Conservation (phyloP, 345 rosid species). For the Eucalyptus virginea region DNA sequence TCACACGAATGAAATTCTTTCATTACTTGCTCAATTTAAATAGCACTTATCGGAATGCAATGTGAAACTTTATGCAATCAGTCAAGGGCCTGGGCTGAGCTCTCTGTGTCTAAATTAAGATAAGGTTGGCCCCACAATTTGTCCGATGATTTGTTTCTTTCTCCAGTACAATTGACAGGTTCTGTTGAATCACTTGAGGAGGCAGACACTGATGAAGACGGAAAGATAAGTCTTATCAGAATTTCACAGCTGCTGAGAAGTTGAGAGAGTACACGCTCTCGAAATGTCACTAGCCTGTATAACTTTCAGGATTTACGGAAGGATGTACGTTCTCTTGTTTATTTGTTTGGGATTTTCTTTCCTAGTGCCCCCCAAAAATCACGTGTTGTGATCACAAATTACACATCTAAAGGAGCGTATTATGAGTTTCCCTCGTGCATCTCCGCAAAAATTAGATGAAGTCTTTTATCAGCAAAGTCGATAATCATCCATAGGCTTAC, state of each 20-base stretch:
- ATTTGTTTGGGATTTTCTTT: not conserved
- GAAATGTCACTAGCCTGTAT: conserved; percentile 2
- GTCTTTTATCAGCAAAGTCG: not conserved
- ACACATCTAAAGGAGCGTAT: not conserved
- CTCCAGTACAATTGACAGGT: conserved; percentile 18
- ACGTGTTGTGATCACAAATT: not conserved
- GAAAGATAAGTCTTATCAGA: conserved; percentile 29
- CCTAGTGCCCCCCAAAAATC: accelerated
- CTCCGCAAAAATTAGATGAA: not conserved
- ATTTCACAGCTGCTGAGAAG: conserved; percentile 23
- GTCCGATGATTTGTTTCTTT: not conserved
- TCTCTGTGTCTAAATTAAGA: not conserved
- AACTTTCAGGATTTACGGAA: not conserved
- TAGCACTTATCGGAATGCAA: not conserved
- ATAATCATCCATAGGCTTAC: not conserved
- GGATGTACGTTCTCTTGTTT: not conserved
- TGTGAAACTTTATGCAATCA: not conserved
- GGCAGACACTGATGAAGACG: conserved; percentile 32
- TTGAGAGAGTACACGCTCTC: conserved; percentile 28
- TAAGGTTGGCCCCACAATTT: not conserved
- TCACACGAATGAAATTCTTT: not conserved
- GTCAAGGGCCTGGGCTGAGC: not conserved
- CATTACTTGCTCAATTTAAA: not conserved
- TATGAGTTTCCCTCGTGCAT: not conserved
- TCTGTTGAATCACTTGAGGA: conserved; percentile 36